Evolutionary conservation across 2,329 filamentous ascomycete genomes (phyloP).

Genomic region (Paramyrothecium sp.): DNA sequence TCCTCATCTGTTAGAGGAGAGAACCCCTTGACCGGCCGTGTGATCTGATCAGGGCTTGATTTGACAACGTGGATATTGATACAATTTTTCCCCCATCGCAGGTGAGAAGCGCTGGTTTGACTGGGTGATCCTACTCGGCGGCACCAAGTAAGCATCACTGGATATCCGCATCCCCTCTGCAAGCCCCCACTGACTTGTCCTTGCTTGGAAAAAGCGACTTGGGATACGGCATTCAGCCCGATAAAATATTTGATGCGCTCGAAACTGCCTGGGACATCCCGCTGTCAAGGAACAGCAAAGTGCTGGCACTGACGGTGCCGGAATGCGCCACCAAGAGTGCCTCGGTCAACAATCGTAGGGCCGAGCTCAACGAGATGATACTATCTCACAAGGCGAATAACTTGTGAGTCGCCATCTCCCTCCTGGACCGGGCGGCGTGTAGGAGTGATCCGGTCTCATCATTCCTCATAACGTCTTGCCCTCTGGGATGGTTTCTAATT

Average conservation of each 20-base stretch:
- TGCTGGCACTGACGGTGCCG: slow-evolving; percentile 63
- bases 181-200: neutral
- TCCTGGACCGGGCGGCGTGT: neutral
- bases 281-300: slow-evolving; percentile 47
- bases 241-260: slow-evolving; percentile 48
- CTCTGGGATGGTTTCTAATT: neutral
- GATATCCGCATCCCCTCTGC: neutral
- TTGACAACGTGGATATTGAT: neutral
- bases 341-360: slow-evolving; percentile 32
- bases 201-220: slow-evolving; percentile 45
- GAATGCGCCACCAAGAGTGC: slow-evolving; percentile 38
- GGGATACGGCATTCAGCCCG: slow-evolving; percentile 31
- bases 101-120: slow-evolving; percentile 39
- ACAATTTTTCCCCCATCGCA: slow-evolving; percentile 6
- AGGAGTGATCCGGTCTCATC: neutral
- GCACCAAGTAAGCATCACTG: slow-evolving; percentile 51
- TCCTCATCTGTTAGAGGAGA: neutral
- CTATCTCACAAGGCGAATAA: slow-evolving; percentile 43
- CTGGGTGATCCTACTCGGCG: slow-evolving; percentile 63
- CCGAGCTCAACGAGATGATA: slow-evolving; percentile 53
- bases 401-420: slow-evolving; percentile 43
- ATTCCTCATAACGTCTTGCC: neutral
- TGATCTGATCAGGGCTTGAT: too few species aligned
- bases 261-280: slow-evolving; percentile 49
- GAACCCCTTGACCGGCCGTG: neutral